Base-by-base conservation (phyloP, 2,329 filamentous ascomycete genomes). In the Gnomoniopsis sp. region DNA sequence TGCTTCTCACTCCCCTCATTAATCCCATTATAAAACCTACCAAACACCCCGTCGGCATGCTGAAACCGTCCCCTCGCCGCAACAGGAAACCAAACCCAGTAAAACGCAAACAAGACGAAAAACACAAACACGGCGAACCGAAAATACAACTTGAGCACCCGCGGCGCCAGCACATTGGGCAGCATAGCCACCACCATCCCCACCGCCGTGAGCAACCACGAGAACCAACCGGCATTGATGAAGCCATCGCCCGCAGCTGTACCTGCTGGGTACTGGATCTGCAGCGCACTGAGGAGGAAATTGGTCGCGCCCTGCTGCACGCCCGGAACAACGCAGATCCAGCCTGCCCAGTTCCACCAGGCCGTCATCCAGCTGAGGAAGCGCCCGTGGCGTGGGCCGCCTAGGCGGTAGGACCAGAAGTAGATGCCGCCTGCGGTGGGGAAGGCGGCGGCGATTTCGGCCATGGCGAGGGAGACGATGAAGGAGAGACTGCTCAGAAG, bases 341-440 rank as follows among this genome's bases (percentile, higher is more conserved):
- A 72, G 26, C 70, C 70, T 14, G 67, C 66, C 68, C 69, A 74
- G 59, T 74, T 75, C 71, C 70, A 75, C 72, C 73, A 75, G 4
- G 71, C 73, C 23, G 73, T 74, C 70, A 75, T 72, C 72, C 73
- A 75, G 38, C 66, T 66, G 15, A 75, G 66, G 54, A 75, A 70
- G 1, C 72, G 73, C 2, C 72, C 73, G 62, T 71, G 73, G 58
- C 67, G 62, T 49, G 68, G 61, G 22, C 73, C 72, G 22, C 72
- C 73, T 2, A 75, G 66, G 21, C 68, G 64, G 62, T 72, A 74
- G 19, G 69, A 63, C 73, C 73, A 74, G 62, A 70, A 75, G 63
- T 74, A 75, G 43, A 74, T 74, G 2, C 71, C 72, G 4, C 73
- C 73, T 8, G 72, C 69, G 0, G 71, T 74, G 2, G 73, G 73